Evolutionary conservation across 345 rosid species (phyloP).

Genomic region (Turnera subulata): DNA sequence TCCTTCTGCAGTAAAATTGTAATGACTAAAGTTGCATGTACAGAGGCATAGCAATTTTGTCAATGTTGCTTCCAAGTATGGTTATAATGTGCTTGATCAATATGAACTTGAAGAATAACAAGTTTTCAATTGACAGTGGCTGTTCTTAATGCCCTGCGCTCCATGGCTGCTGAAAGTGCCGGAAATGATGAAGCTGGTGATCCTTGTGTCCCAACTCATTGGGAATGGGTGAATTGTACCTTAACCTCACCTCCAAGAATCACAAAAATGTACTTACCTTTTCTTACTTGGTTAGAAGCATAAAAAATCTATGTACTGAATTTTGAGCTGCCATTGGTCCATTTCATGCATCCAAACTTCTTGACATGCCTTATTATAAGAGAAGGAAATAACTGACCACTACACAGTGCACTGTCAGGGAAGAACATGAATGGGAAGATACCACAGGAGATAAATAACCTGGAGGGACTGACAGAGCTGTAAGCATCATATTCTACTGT

Average conservation of each 20-base stretch:
- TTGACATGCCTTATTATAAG: background rate
- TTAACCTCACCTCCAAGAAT: slow-evolving; percentile 69
- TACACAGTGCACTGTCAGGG: slow-evolving; percentile 64
- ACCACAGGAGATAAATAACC: slow-evolving; percentile 52
- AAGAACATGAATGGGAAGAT: slow-evolving; percentile 61
- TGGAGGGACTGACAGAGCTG: slow-evolving; percentile 76
- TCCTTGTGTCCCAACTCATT: slow-evolving; percentile 78
- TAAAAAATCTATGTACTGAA: no score
- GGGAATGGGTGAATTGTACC: slow-evolving; percentile 86
- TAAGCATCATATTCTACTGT: slow-evolving; percentile 34
- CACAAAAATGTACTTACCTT: slow-evolving; percentile 70
- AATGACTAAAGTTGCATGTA: no score
- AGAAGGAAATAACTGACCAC: slow-evolving; percentile 15
- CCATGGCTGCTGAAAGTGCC: slow-evolving; percentile 43
- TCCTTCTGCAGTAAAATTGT: no score
- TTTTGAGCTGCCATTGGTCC: no score
- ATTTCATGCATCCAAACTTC: background rate
- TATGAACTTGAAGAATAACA: slow-evolving; percentile 11
- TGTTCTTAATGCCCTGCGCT: slow-evolving; percentile 52
- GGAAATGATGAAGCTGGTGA: slow-evolving; percentile 78
- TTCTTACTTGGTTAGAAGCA: background rate
- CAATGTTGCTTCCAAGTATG: no score
- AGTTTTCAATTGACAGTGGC: slow-evolving; percentile 41
- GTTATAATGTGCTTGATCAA: background rate
- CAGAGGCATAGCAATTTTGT: no score